Evolutionary conservation across 148 eudicot species (phyloP).

Genomic region (Salicornia ramosissima): DNA sequence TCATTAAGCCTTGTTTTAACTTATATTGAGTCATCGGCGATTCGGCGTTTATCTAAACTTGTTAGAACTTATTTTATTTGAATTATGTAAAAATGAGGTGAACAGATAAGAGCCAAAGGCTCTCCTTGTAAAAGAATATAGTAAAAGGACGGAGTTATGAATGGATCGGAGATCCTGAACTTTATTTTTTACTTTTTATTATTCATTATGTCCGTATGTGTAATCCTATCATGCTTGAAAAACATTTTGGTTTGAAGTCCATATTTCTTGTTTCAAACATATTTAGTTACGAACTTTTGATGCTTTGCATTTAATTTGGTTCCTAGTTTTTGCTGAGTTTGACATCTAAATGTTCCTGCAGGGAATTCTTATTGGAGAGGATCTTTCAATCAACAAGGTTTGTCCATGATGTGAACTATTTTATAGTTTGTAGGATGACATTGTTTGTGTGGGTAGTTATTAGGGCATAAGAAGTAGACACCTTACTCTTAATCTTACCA

Average conservation of each 20-base stretch:
- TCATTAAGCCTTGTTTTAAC: too few species aligned
- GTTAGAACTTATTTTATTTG: neutral
- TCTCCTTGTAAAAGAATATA: too few species aligned
- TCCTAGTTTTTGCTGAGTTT: neutral
- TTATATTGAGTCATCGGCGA: too few species aligned
- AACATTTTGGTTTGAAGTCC: neutral
- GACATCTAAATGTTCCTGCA: constrained; percentile 26
- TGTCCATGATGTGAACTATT: constrained; percentile 12
- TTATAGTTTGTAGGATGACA: neutral
- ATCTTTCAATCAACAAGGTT: constrained; percentile 50
- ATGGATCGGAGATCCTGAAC: neutral
- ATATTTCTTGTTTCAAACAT: too few species aligned
- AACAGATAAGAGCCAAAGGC: too few species aligned
- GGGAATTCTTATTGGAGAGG: constrained; percentile 53
- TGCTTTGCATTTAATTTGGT: neutral
- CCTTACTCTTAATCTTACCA: too few species aligned
- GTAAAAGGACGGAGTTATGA: neutral
- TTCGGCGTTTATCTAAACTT: too few species aligned
- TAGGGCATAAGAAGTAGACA: too few species aligned
- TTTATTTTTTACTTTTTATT: neutral
- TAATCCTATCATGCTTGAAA: neutral
- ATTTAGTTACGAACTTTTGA: too few species aligned
- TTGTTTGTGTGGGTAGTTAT: neutral
- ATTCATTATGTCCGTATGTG: neutral
- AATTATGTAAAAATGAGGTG: neutral